Evolutionary conservation across 1,284 basidiomycete genomes (phyloP).

Genomic region (Malassezia psittaci): DNA sequence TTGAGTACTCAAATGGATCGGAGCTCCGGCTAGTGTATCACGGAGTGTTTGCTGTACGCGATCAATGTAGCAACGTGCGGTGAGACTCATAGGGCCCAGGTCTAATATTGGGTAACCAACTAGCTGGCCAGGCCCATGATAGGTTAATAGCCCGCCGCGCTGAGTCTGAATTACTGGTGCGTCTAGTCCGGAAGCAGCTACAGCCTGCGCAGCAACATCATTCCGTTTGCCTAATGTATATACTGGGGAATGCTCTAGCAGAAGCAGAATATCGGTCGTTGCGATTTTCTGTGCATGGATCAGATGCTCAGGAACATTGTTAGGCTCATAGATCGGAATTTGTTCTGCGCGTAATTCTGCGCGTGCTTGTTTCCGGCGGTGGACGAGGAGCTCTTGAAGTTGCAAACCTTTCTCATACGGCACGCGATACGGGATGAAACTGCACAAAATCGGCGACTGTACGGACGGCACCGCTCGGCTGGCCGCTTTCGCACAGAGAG

Average conservation of each 20-base stretch:
- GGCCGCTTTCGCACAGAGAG: too few species aligned
- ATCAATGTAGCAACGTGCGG: slow-evolving; percentile 63
- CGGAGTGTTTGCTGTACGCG: slow-evolving; percentile 59
- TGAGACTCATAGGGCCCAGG: slow-evolving; percentile 54
- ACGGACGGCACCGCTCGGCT: too few species aligned
- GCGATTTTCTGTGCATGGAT: slow-evolving; percentile 39
- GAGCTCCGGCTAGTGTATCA: slow-evolving; percentile 55
- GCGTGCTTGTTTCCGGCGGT: slow-evolving; percentile 26
- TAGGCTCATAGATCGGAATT: slow-evolving; percentile 68
- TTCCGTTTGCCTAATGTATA: slow-evolving; percentile 75
- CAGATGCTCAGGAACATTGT: slow-evolving; percentile 55
- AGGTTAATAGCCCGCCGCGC: slow-evolving; percentile 87
- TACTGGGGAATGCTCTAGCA: slow-evolving; percentile 73
- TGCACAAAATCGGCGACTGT: slow-evolving; percentile 16
- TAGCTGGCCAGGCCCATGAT: slow-evolving; percentile 93
- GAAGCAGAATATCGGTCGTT: slow-evolving; percentile 51
- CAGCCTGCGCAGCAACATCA: slow-evolving; percentile 58
- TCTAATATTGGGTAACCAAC: slow-evolving; percentile 91
- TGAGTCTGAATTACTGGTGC: slow-evolving; percentile 76
- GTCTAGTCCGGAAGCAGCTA: slow-evolving; percentile 58
- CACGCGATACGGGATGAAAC: slow-evolving; percentile 36
- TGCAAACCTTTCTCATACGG: slow-evolving; percentile 37
- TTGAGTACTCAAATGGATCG: slow-evolving; percentile 29
- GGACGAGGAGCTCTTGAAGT: slow-evolving; percentile 38
- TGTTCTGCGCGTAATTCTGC: slow-evolving; percentile 60